Base-by-base conservation (phyloP, 176 grass and related monocot species). In the Pharus latifolius region DNA sequence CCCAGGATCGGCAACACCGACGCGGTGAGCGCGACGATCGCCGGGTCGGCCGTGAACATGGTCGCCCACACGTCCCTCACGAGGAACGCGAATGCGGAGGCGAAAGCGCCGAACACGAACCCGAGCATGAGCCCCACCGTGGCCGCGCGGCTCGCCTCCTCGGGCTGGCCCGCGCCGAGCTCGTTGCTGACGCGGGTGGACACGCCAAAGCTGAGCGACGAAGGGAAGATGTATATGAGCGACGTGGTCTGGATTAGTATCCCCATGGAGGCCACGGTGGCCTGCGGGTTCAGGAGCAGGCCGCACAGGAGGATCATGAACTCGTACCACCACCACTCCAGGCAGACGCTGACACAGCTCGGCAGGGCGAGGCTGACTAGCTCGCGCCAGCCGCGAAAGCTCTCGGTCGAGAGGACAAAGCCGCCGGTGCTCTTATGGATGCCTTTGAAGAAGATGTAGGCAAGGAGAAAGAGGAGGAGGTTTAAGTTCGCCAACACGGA, bases 311-410 rank as follows among this genome's bases (percentile, higher is more conserved):
- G 75, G 60, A 92, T 92, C 93, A 97, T 97, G 76, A 97, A 92
- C 84, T 97, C 93, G 48, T 96, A 96, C 88, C 88, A 96, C 93
- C 93, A 96, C 93, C 93, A 96, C 74, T 96, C 93, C 6, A 96
- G 73, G 60, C 93, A 96, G 16, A 94, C 90, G 63, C 83, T 86
- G 8, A 94, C 42, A 67, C 91, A 94, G 64, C 91, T 94, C 6
- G 91, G 87, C 33, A 96, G 44, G 0, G 91, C 91, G 0, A 96
- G 84, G 40, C 60, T 53, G 0, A 91, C 32, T n/a, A 96, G 87
- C 29, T 89, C 78, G 20, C 73, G 80, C 91, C 91, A 96, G 0
- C 81, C 87, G 0, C 53, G 75, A 59, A 96, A 85, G 78, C 91
- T 79, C 15, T 96, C 78, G 8, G 38, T 7, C 27, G 91, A 96